Conservation (phyloP, 139 green algal species). For the Chara braunii region DNA sequence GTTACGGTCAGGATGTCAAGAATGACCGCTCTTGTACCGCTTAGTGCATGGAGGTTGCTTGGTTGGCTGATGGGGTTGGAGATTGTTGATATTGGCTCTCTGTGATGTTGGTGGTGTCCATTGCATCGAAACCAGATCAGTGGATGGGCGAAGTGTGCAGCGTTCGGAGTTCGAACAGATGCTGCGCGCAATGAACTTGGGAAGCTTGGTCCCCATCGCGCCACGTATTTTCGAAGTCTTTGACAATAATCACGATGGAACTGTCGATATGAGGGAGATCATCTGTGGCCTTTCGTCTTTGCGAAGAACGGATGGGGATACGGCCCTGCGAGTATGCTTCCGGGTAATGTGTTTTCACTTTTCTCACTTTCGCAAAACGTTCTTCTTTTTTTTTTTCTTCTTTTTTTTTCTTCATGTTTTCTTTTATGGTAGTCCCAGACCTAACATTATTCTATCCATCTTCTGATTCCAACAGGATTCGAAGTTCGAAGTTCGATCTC, state of each 20-base stretch:
- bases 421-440: no score
- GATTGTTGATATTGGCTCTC: no score
- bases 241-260: conserved; percentile 34
- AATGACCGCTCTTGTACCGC: no score
- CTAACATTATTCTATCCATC: no score
- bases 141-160: conserved; percentile 22
- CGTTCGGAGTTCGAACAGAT: conserved; percentile 36
- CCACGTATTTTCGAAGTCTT: conserved; percentile 39
- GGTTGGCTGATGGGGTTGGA: no score
- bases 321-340: conserved; percentile 34
- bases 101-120: no score
- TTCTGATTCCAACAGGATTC: no score
- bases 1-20: no score
- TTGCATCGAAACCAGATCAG: conserved; percentile 13
- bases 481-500: no score
- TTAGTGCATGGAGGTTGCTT: no score
- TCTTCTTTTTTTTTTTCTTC: not conserved
- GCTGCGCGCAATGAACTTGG: conserved; percentile 29
- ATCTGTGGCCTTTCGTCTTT: conserved; percentile 37
- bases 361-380: no score
- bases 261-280: conserved; percentile 42
- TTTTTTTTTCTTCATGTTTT: not conserved
- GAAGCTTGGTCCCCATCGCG: conserved; percentile 16
- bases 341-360: conserved; percentile 12
- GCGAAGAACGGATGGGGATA: conserved; percentile 20